These are phyloP conservation scores for Fusarium avenaceum DNA, from an alignment of 2,329 filamentous ascomycete species.

Conservation along the genomic window DNA sequence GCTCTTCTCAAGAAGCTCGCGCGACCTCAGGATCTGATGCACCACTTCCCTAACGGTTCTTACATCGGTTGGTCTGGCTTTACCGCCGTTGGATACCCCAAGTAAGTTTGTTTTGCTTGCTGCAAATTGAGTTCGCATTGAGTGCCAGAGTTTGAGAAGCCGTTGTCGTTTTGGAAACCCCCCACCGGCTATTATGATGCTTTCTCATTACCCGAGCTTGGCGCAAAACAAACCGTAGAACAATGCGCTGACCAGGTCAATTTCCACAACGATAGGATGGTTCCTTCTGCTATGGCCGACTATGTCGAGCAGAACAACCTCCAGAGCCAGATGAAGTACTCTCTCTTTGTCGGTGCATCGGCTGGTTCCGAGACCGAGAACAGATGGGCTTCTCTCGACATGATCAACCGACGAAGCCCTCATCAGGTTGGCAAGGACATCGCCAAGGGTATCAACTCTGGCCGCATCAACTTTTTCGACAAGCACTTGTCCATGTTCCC, in stretches of 20 bases:
- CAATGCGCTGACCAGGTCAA: conserved; percentile 30
- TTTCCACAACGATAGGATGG: conserved; percentile 69
- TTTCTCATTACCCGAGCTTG: conserved; percentile 36
- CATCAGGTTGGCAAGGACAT: conserved; percentile 94
- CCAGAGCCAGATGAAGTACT: conserved; percentile 87
- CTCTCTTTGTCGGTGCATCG: conserved; percentile 89
- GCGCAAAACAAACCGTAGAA: conserved; percentile 8
- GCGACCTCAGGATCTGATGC: conserved; percentile 82
- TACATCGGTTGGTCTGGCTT: conserved; percentile 94
- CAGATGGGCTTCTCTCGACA: conserved; percentile 88
- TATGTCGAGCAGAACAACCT: conserved; percentile 89
- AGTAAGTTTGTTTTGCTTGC: conserved; percentile 58
- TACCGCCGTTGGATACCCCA: conserved; percentile 90
- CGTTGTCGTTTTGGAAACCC: conserved; percentile 4
- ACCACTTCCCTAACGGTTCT: conserved; percentile 85
- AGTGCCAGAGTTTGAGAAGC: background rate
- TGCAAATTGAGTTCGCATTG: background rate
- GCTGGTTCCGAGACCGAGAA: conserved; percentile 92
- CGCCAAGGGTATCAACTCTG: conserved; percentile 89
- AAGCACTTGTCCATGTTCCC: conserved; percentile 96
- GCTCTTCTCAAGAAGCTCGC: conserved; percentile 85
- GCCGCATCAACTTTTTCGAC: conserved; percentile 91
- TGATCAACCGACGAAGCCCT: conserved; percentile 87
- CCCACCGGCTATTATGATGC: conserved; percentile 33
- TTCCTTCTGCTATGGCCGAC: conserved; percentile 86